Evolutionary conservation across 73 alveolate species (phyloP).

Genomic region (Paramecium biaurelia): DNA sequence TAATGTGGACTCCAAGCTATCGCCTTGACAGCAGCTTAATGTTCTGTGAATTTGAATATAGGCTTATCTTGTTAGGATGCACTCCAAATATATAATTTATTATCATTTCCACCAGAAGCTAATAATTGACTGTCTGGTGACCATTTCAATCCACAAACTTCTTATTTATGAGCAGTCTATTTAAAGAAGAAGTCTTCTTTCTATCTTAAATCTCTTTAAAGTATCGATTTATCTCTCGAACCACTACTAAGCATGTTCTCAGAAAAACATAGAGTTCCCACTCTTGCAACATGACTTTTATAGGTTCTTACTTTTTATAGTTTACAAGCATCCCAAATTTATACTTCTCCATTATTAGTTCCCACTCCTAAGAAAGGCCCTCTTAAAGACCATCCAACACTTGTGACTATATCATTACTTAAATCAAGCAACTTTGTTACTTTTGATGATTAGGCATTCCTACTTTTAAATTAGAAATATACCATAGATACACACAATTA

Average conservation of each 20-base stretch:
- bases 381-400: slow-evolving; percentile 87
- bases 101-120: slow-evolving; percentile 99
- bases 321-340: slow-evolving; percentile 82
- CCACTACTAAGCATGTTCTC: slow-evolving; percentile 86
- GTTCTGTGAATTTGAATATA: slow-evolving; percentile 82
- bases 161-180: slow-evolving; percentile 87
- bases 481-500: slow-evolving; percentile 85
- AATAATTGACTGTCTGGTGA: slow-evolving; percentile 94
- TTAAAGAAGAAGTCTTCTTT: slow-evolving; percentile 58
- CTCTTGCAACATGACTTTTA: slow-evolving; percentile 86
- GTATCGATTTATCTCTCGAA: slow-evolving; percentile 90
- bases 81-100: slow-evolving; percentile 96
- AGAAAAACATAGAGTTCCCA: slow-evolving; percentile 73
- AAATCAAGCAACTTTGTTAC: slow-evolving; percentile 92
- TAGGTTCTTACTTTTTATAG: slow-evolving; percentile 75
- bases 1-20: slow-evolving; percentile 99
- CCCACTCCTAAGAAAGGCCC: slow-evolving; percentile 80
- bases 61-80: slow-evolving; percentile 74
- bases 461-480: neutral
- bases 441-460: slow-evolving; percentile 75
- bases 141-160: slow-evolving; percentile 99
- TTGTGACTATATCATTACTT: slow-evolving; percentile 84
- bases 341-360: slow-evolving; percentile 75
- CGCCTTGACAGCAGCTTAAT: slow-evolving; percentile 99
- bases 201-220: slow-evolving; percentile 90